These are phyloP conservation scores for Phytophthora meadii DNA, from an alignment of 352 stramenopile species.

Conservation along the genomic window DNA sequence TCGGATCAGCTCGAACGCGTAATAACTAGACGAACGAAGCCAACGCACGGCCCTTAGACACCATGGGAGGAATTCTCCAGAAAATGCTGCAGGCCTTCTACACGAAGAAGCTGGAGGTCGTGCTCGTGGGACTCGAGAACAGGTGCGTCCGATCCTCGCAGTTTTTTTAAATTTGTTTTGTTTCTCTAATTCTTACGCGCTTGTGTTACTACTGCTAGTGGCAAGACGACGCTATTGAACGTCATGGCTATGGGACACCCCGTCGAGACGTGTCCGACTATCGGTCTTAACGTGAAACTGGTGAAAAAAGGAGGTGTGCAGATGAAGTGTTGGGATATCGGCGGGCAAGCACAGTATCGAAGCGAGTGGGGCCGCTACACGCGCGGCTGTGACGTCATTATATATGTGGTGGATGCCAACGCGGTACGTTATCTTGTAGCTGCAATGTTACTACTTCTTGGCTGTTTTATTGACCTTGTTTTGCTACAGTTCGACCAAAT, in stretches of 20 bases:
- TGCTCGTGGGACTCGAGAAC: conserved; percentile 97
- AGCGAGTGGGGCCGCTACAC: conserved; percentile 95
- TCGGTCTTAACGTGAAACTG: conserved; percentile 97
- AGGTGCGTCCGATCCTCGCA: conserved; percentile 54
- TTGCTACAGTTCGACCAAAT: conserved; percentile 92
- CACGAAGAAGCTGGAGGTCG: conserved; percentile 97
- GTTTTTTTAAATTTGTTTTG: not conserved
- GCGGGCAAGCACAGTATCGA: conserved; percentile 96
- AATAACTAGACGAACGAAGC: conserved; percentile 1
- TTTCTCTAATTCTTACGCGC: conserved; percentile 16
- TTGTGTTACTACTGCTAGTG: conserved; percentile 55
- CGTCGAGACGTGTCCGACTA: conserved; percentile 97
- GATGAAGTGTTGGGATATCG: conserved; percentile 99
- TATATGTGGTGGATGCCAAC: conserved; percentile 98
- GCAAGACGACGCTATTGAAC: conserved; percentile 97
- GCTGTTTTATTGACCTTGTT: conserved; percentile 8
- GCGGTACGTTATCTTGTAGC: conserved; percentile 68
- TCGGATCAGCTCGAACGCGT: conserved; percentile 22
- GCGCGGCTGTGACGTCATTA: conserved; percentile 98
- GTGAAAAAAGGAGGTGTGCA: conserved; percentile 95
- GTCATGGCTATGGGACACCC: conserved; percentile 96
- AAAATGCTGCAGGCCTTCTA: conserved; percentile 97
- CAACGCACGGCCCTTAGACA: conserved; percentile 3
- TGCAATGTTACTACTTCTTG: not conserved
- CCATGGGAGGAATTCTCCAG: conserved; percentile 94